Conservation (phyloP, 169 alveolate species). For the Plasmodium sp. region DNA sequence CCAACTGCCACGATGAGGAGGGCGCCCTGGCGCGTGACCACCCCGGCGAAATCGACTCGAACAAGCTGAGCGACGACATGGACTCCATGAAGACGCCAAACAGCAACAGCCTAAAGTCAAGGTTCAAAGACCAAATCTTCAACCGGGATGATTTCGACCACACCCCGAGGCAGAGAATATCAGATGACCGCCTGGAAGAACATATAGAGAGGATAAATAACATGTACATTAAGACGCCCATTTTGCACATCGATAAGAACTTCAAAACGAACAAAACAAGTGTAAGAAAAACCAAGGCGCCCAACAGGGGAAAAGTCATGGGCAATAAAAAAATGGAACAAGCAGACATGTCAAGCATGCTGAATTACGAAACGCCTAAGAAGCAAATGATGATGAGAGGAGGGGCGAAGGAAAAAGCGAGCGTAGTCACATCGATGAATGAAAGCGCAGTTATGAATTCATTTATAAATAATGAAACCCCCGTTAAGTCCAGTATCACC, state of each 20-base stretch:
- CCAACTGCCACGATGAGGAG: neutral
- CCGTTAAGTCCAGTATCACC: neutral
- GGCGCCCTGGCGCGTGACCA: neutral
- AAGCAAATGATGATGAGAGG: slow-evolving; percentile 12
- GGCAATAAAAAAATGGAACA: slow-evolving; percentile 4
- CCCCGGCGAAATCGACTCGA: neutral
- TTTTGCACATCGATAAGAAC: slow-evolving; percentile 18
- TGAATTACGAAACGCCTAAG: slow-evolving; percentile 54
- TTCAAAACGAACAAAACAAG: neutral
- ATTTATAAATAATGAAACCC: slow-evolving; percentile 53
- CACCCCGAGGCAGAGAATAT: slow-evolving; percentile 46
- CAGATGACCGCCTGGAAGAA: slow-evolving; percentile 33
- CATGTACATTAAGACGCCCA: slow-evolving; percentile 63
- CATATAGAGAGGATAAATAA: slow-evolving; percentile 66
- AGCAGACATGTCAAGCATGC: neutral
- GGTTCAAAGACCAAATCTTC: slow-evolving; percentile 9
- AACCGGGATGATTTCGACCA: slow-evolving; percentile 31
- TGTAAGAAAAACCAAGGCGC: slow-evolving; percentile 1
- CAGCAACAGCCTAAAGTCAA: slow-evolving; percentile 1
- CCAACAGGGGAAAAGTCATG: slow-evolving; percentile 10
- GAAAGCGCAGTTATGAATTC: slow-evolving; percentile 6
- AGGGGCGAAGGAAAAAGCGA: neutral
- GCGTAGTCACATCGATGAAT: neutral
- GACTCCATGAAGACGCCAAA: slow-evolving; percentile 33
- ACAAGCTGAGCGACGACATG: neutral